These are phyloP conservation scores for Fusarium pininemorale DNA, from an alignment of 2,329 filamentous ascomycete genomes.

Conservation along the genomic window DNA sequence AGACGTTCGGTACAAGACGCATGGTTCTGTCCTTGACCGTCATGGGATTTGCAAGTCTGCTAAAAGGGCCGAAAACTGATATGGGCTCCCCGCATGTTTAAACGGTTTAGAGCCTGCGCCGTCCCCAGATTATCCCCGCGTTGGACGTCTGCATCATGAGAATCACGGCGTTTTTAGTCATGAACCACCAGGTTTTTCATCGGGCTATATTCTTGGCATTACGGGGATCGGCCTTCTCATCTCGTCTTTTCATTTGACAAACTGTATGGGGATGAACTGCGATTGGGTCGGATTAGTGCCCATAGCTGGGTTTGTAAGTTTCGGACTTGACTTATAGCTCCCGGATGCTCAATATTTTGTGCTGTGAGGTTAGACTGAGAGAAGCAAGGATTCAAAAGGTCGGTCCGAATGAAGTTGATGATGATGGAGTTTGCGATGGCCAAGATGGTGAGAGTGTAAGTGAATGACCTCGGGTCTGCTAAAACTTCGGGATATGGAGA, in stretches of 20 bases:
- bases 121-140: slow-evolving; percentile 35
- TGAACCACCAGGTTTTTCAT: neutral
- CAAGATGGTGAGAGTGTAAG: neutral
- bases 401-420: slow-evolving; percentile 21
- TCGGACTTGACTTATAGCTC: neutral
- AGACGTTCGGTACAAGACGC: neutral
- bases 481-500: neutral
- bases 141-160: neutral
- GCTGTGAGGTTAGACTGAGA: neutral
- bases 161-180: neutral
- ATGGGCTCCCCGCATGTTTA: slow-evolving; percentile 30
- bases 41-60: slow-evolving; percentile 13
- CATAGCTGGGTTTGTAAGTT: neutral
- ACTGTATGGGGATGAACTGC: neutral
- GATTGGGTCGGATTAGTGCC: neutral
- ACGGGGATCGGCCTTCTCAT: neutral
- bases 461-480: neutral
- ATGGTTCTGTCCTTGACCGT: slow-evolving; percentile 2
- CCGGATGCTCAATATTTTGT: neutral
- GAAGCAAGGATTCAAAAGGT: slow-evolving; percentile 1
- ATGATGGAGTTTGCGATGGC: slow-evolving; percentile 2
- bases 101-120: slow-evolving; percentile 14
- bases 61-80: slow-evolving; percentile 30
- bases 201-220: neutral
- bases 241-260: neutral